A percentile compares a stretch with the other conserved stretches of the same genome.
Conservation (phyloP, 352 stramenopile species). For the Peronosclerospora sorghi region DNA sequence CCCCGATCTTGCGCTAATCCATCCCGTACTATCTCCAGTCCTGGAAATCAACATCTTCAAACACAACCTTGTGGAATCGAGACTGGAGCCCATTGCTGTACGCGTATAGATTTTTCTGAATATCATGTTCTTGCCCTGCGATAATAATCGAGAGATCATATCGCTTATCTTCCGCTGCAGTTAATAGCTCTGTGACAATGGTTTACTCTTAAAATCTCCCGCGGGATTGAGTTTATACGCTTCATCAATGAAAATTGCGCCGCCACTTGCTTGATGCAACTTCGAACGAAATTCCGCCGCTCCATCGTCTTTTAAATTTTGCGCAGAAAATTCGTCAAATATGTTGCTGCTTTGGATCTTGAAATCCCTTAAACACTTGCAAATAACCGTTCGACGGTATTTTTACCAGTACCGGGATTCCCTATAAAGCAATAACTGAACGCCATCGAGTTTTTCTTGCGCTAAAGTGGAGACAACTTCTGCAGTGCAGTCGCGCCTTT, state of each 20-base stretch:
- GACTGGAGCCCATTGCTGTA: slow-evolving; percentile 84
- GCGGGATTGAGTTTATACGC: slow-evolving; percentile 84
- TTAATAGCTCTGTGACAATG: slow-evolving; percentile 84
- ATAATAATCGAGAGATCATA: slow-evolving; percentile 85
- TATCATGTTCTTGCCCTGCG: slow-evolving; percentile 88
- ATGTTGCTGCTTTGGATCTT: slow-evolving; percentile 35
- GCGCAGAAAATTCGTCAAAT: slow-evolving; percentile 35
- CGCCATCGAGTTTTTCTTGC: slow-evolving; percentile 60
- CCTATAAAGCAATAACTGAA: slow-evolving; percentile 74
- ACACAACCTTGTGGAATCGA: slow-evolving; percentile 77
- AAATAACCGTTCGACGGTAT: slow-evolving; percentile 74
- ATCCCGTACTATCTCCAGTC: slow-evolving; percentile 78
- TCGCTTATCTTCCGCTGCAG: slow-evolving; percentile 76
- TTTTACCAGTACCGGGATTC: slow-evolving; percentile 69
- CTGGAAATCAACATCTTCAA: slow-evolving; percentile 86
- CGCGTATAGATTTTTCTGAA: slow-evolving; percentile 87
- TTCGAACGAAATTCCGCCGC: slow-evolving; percentile 62
- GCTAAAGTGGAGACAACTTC: slow-evolving; percentile 32
- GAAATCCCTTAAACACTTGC: slow-evolving; percentile 69
- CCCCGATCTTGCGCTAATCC: slow-evolving; percentile 27
- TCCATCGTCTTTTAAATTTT: slow-evolving; percentile 67
- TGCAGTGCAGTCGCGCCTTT: slow-evolving; percentile 55
- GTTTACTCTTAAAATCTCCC: slow-evolving; percentile 60
- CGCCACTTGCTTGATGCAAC: slow-evolving; percentile 56
- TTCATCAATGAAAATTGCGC: slow-evolving; percentile 90